Conservation (phyloP, 495 filamentous ascomycete species). For the Echria macrotheca region DNA sequence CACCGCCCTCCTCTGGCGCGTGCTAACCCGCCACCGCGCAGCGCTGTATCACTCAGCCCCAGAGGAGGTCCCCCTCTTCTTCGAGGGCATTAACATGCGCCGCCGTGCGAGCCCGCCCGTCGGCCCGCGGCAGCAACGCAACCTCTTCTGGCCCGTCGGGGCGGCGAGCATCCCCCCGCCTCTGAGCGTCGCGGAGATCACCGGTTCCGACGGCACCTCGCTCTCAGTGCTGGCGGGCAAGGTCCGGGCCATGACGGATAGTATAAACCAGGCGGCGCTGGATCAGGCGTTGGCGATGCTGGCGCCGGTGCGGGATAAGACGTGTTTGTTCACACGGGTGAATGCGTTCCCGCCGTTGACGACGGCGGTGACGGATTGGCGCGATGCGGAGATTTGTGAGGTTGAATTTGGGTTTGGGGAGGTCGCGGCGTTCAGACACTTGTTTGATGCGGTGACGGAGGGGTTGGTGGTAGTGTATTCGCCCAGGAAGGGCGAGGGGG, state of each 20-base stretch:
- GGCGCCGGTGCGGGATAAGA: constrained; percentile 35
- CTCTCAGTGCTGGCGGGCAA: constrained; percentile 32
- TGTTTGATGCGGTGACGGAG: constrained; percentile 24
- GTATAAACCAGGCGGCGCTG: constrained; percentile 28
- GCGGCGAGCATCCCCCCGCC: constrained; percentile 17
- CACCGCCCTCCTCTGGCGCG: constrained; percentile 35
- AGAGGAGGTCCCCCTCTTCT: constrained; percentile 18
- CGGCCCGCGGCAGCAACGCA: constrained; percentile 29
- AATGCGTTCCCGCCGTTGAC: constrained; percentile 27
- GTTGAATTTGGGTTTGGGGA: constrained; percentile 31
- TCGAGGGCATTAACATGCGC: constrained; percentile 39
- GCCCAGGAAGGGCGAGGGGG: constrained; percentile 30
- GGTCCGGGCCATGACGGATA: constrained; percentile 34
- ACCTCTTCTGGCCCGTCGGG: constrained; percentile 29
- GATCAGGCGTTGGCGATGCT: constrained; percentile 26
- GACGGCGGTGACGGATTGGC: constrained; percentile 27
- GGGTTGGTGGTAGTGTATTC: constrained; percentile 29
- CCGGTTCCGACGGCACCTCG: constrained; percentile 32
- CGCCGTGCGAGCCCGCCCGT: constrained; percentile 26
- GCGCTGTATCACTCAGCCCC: constrained; percentile 26
- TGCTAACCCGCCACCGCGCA: constrained; percentile 29
- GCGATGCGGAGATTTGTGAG: constrained; percentile 20
- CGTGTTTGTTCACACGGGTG: constrained; percentile 23
- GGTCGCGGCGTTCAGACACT: constrained; percentile 22
- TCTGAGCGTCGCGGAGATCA: constrained; percentile 28